Conservation (phyloP, 495 filamentous ascomycete species). For the Cercophora sp. region DNA sequence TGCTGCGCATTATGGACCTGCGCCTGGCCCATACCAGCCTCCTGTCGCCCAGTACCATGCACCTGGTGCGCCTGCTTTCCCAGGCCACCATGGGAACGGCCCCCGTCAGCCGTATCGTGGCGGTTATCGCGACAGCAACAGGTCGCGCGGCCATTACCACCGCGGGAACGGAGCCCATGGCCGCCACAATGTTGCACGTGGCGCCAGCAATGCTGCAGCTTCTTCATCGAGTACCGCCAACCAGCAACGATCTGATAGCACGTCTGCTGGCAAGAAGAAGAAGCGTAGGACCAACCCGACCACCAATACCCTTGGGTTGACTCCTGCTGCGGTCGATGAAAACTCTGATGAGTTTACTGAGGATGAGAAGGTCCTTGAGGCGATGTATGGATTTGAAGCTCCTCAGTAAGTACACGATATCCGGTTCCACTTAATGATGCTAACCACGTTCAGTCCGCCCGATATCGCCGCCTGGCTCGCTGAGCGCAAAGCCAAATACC, state of each 20-base stretch:
- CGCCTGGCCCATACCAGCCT: too few species aligned
- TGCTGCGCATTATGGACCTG: constrained; percentile 28
- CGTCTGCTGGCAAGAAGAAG: constrained; percentile 64
- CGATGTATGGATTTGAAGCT: constrained; percentile 47
- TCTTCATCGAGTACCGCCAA: constrained; percentile 31
- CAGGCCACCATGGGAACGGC: too few species aligned
- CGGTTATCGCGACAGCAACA: too few species aligned
- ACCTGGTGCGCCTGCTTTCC: too few species aligned
- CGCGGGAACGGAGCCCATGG: constrained; percentile 36
- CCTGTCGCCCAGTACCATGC: constrained; percentile 26
- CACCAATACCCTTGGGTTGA: constrained; percentile 77
- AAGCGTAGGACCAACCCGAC: constrained; percentile 71
- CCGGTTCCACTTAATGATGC: constrained; percentile 17
- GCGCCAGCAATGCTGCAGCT: too few species aligned
- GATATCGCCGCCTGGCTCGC: constrained; percentile 78
- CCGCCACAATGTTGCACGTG: too few species aligned
- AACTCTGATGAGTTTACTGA: constrained; percentile 69
- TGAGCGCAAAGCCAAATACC: constrained; percentile 73
- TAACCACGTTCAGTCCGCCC: constrained; percentile 38
- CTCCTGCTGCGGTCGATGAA: constrained; percentile 67
- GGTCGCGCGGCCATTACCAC: too few species aligned
- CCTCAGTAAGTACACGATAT: constrained; percentile 43
- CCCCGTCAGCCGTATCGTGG: constrained; percentile 36
- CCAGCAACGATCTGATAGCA: constrained; percentile 62
- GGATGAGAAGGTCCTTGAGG: constrained; percentile 68